phyloP scores from a whole-genome alignment of 225 moss, liverwort and hornwort genomes.

The Antitrichia curtipendula region DNA sequence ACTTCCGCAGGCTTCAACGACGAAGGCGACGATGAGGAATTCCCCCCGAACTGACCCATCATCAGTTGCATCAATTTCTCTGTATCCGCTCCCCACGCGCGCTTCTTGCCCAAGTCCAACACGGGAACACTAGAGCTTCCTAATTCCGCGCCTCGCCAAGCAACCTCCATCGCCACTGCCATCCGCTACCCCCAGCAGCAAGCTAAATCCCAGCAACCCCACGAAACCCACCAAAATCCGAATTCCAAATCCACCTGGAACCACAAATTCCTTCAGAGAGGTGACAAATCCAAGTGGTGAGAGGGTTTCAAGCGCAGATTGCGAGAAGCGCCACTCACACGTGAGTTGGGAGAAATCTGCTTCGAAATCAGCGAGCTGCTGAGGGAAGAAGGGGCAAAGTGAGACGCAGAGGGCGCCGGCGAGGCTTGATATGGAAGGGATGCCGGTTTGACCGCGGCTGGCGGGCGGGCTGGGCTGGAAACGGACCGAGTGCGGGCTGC shows the following conservation, averaged over 20 bases:
- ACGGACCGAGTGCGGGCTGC: neutral
- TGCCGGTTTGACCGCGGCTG: slow-evolving; percentile 15
- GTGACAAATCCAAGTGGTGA: too few relatives aligned
- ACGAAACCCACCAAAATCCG: neutral
- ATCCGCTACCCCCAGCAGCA: neutral
- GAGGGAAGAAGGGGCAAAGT: neutral
- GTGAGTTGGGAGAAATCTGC: neutral
- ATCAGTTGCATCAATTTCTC: slow-evolving; percentile 67
- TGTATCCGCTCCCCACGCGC: slow-evolving; percentile 53
- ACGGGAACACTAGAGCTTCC: neutral
- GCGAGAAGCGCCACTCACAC: neutral
- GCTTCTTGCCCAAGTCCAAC: slow-evolving; percentile 26
- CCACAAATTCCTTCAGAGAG: neutral
- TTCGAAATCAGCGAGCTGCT: neutral
- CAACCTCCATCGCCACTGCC: slow-evolving; percentile 65
- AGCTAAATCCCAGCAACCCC: neutral
- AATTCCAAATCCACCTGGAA: neutral
- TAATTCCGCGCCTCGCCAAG: slow-evolving; percentile 46
- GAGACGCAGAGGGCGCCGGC: neutral
- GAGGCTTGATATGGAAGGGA: neutral
- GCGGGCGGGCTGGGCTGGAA: neutral
- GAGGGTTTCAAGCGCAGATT: neutral
- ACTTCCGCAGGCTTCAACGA: neutral
- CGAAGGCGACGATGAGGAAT: neutral
- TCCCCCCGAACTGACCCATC: slow-evolving; percentile 36